These are phyloP conservation scores for Strobilomyces dryophilus DNA, from an alignment of 768 basidiomycete genomes.

Conservation along the genomic window DNA sequence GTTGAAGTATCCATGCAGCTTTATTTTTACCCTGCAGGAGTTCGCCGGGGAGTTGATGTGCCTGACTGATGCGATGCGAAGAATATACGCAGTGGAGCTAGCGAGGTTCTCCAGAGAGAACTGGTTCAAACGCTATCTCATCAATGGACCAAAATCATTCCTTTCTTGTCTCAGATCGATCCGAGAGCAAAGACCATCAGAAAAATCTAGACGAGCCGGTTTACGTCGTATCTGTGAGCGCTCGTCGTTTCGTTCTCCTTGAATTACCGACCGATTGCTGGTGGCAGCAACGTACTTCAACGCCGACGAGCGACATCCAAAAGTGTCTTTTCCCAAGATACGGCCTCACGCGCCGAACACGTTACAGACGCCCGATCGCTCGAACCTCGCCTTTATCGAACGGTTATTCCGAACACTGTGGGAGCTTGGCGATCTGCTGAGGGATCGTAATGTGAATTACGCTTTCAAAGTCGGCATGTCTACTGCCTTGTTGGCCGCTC, in stretches of 20 bases:
- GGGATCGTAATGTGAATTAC: conserved; percentile 78
- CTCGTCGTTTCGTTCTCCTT: not conserved
- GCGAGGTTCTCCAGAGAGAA: conserved; percentile 32
- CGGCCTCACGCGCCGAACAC: conserved; percentile 83
- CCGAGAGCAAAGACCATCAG: conserved; percentile 7
- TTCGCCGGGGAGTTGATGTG: conserved; percentile 81
- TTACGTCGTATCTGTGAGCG: conserved; percentile 43
- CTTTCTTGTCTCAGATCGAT: conserved; percentile 20
- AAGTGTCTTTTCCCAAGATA: conserved; percentile 76
- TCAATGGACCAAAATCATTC: conserved; percentile 20
- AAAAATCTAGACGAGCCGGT: conserved; percentile 17
- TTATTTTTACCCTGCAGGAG: conserved; percentile 95
- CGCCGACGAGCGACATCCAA: conserved; percentile 42
- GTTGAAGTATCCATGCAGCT: conserved; percentile 47
- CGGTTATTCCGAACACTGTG: conserved; percentile 68
- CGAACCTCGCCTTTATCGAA: conserved; percentile 56
- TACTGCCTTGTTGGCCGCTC: conserved; percentile 75
- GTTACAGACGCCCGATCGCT: conserved; percentile 67
- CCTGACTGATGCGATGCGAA: conserved; percentile 79
- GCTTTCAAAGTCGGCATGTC: conserved; percentile 86
- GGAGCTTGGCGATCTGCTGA: conserved; percentile 60
- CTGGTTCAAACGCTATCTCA: conserved; percentile 39
- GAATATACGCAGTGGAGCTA: conserved; percentile 68
- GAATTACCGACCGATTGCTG: conserved; percentile 6
- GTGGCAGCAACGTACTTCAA: conserved; percentile 50